phyloP scores from a whole-genome alignment of 345 rosid species.

The Eucalyptus regnans region DNA sequence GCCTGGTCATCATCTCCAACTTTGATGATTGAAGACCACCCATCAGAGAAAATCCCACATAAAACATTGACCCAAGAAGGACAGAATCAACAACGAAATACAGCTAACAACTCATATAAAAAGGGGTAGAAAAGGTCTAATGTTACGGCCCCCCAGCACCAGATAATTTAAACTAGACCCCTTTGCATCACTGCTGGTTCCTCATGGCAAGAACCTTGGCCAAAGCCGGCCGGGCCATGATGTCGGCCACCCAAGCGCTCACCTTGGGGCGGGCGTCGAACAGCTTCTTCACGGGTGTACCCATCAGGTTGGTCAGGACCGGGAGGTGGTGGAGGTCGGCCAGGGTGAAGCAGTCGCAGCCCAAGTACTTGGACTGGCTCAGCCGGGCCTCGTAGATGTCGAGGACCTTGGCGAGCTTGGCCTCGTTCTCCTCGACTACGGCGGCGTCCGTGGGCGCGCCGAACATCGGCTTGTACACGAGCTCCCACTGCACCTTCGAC shows the following conservation, averaged over 20 bases:
- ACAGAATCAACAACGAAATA: neutral
- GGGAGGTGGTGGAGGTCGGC: slow-evolving; percentile 14
- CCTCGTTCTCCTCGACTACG: slow-evolving; percentile 42
- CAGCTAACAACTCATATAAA: neutral
- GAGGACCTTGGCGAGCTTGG: slow-evolving; percentile 18
- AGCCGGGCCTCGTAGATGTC: slow-evolving; percentile 4
- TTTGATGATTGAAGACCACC: neutral
- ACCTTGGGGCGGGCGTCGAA: slow-evolving; percentile 13
- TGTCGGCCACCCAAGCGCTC: slow-evolving; percentile 1
- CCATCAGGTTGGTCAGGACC: neutral
- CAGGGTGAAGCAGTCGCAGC: slow-evolving; percentile 2
- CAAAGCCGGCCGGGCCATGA: slow-evolving; percentile 24
- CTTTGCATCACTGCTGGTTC: neutral
- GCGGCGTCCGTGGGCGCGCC: slow-evolving; percentile 39
- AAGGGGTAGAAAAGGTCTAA: slow-evolving; percentile 34
- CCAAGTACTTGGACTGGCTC: slow-evolving; percentile 6
- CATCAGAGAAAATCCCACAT: neutral
- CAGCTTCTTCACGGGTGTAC: slow-evolving; percentile 14
- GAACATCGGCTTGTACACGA: slow-evolving; percentile 22
- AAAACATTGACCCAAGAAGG: neutral
- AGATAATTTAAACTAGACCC: neutral
- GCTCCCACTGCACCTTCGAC: slow-evolving; percentile 51
- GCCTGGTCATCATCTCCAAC: neutral
- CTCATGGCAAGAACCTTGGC: slow-evolving; percentile 43
- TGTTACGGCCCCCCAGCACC: slow-evolving; percentile 47